Percentiles rank a stretch among this genome's conserved stretches.
Conservation (phyloP, 2,329 filamentous ascomycete species). For the Neonectria hederae region DNA sequence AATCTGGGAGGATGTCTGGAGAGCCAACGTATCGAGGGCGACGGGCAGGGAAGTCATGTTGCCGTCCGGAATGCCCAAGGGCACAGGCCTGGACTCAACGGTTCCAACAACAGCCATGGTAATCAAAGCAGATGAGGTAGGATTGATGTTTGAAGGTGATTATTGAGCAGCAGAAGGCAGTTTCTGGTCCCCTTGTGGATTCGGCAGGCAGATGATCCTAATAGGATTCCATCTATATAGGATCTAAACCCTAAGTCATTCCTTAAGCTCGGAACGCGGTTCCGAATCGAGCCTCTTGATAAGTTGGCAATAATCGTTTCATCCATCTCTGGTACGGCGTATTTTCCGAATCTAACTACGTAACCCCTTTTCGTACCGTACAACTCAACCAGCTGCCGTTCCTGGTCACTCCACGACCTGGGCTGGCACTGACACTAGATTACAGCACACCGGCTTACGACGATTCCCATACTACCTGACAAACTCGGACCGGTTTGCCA, state of each 20-base stretch:
- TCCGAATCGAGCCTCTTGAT: not conserved
- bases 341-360: not conserved
- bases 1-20: constrained; percentile 48
- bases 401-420: not conserved
- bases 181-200: not conserved
- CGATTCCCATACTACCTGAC: not conserved
- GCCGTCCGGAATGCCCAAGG: not conserved
- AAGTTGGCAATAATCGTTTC: not conserved
- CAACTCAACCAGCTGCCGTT: not conserved
- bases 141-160: not conserved
- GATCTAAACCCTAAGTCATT: not conserved
- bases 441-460: not conserved
- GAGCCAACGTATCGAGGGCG: constrained; percentile 38
- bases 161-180: not conserved
- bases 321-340: not conserved
- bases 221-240: constrained; percentile 14
- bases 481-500: not conserved
- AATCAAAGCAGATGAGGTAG: not conserved
- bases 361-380: not conserved
- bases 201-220: constrained; percentile 1
- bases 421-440: not conserved
- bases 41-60: constrained; percentile 17
- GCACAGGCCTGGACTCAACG: constrained; percentile 6
- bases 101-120: constrained; percentile 18
- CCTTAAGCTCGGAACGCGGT: not conserved